These are phyloP conservation scores for Fabrea salina DNA, from an alignment of 169 alveolate genomes.

Conservation along the genomic window DNA sequence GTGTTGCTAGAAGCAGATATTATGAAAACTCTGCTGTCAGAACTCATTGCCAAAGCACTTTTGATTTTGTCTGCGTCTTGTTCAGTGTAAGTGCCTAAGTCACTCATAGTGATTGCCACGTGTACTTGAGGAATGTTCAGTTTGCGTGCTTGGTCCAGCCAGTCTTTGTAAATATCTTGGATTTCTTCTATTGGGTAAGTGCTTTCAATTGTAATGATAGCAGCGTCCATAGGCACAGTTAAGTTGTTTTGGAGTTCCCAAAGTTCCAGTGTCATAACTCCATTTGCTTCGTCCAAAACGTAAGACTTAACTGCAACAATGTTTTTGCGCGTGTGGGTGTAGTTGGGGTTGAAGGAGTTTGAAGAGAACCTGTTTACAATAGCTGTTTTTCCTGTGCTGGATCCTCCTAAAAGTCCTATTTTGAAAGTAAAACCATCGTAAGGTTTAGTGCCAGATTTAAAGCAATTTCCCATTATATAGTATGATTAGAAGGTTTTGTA, in stretches of 20 bases:
- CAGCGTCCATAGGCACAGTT: background rate
- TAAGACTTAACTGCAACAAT: slow-evolving; percentile 20
- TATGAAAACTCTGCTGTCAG: background rate
- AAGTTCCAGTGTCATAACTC: background rate
- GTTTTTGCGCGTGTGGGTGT: background rate
- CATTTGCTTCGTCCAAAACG: background rate
- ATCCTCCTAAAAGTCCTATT: slow-evolving; percentile 2
- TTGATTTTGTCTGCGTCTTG: background rate
- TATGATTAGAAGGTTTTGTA: too few relatives aligned
- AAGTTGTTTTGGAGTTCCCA: slow-evolving; percentile 9
- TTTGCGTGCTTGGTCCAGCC: background rate
- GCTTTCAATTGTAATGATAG: background rate
- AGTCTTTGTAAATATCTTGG: slow-evolving; percentile 1
- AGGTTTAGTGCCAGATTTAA: too few relatives aligned
- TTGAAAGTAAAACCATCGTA: too few relatives aligned
- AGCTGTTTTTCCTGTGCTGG: background rate
- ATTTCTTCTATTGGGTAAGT: background rate
- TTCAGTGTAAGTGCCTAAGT: background rate
- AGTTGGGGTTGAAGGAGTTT: background rate
- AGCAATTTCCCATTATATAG: too few relatives aligned
- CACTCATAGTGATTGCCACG: background rate
- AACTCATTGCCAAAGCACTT: background rate
- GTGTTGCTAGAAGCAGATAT: background rate
- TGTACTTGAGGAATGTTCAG: background rate
- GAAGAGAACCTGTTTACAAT: background rate